Evolutionary conservation across 495 filamentous ascomycete genomes (phyloP).

Genomic region (Tetracladium marchalianum): DNA sequence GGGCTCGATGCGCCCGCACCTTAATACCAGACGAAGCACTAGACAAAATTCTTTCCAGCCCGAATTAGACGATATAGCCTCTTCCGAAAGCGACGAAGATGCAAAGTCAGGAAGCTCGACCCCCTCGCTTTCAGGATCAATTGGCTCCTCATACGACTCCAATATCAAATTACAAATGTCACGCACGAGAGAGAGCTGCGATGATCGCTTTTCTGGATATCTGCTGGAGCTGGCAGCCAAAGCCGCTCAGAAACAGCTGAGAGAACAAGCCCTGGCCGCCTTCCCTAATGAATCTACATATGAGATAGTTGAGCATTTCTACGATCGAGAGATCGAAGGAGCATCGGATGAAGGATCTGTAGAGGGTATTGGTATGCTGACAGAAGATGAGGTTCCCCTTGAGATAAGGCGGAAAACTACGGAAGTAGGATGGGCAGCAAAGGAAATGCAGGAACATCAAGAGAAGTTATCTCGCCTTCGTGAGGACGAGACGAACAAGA

Average conservation of each 20-base stretch:
- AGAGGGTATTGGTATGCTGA: constrained; percentile 18
- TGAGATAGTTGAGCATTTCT: constrained; percentile 46
- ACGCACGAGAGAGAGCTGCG: constrained; percentile 48
- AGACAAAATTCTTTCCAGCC: constrained; percentile 29
- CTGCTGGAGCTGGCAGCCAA: constrained; percentile 65
- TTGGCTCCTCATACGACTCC: constrained; percentile 42
- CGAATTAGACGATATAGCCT: constrained; percentile 28
- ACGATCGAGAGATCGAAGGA: constrained; percentile 40
- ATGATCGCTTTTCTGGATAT: constrained; percentile 63
- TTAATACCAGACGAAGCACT: constrained; percentile 28
- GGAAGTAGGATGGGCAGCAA: constrained; percentile 36
- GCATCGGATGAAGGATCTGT: constrained; percentile 23
- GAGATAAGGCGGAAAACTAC: constrained; percentile 34
- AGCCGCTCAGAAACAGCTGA: constrained; percentile 63
- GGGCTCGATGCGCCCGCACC: constrained; percentile 27
- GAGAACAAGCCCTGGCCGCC: constrained; percentile 58
- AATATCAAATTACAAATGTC: constrained; percentile 38
- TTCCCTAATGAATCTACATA: constrained; percentile 59
- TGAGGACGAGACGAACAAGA: constrained; percentile 23
- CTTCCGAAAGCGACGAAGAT: constrained; percentile 21
- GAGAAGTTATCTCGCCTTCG: constrained; percentile 22
- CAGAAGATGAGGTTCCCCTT: constrained; percentile 27
- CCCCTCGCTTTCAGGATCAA: constrained; percentile 44
- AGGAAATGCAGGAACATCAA: constrained; percentile 33
- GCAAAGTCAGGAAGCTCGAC: constrained; percentile 19